phyloP scores from a whole-genome alignment of 108 stramenopile genomes.

The Skeletonema menzelii region DNA sequence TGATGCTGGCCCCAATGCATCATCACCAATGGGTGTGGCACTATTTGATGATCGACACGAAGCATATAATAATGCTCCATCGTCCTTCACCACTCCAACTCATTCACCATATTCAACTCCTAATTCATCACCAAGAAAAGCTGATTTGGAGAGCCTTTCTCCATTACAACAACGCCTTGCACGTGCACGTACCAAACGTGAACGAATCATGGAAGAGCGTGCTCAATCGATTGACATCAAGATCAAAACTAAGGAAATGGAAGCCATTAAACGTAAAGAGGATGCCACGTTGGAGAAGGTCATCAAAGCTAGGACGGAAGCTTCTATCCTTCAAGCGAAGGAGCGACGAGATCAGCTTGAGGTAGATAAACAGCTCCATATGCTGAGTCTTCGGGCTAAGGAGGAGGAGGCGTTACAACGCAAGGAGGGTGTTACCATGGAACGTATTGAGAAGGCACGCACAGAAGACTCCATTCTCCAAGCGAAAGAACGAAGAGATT shows the following conservation, averaged over 20 bases:
- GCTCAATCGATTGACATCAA: background rate
- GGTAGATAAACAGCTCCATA: background rate
- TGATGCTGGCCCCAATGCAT: background rate
- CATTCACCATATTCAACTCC: background rate
- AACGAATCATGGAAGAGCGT: constrained; percentile 7
- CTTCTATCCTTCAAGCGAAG: constrained; percentile 5
- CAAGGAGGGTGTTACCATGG: constrained; percentile 14
- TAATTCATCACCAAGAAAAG: background rate
- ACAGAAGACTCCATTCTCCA: constrained; percentile 15
- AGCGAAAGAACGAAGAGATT: constrained; percentile 19
- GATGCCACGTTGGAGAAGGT: constrained; percentile 5
- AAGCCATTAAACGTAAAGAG: background rate
- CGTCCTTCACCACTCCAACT: background rate
- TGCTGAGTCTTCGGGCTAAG: background rate
- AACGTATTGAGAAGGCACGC: constrained; percentile 16
- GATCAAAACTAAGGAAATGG: background rate
- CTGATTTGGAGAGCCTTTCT: background rate
- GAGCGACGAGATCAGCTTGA: background rate
- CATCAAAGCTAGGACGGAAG: background rate
- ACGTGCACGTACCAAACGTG: constrained; percentile 23
- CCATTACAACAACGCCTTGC: constrained; percentile 24
- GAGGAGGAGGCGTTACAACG: constrained; percentile 14
- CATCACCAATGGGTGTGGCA: background rate
- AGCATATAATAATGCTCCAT: background rate
- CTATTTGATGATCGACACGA: background rate